Percentiles rank a stretch among this genome's conserved stretches.
Conservation (phyloP, 148 eudicot genomes). For the Rhododendron mucronatum region DNA sequence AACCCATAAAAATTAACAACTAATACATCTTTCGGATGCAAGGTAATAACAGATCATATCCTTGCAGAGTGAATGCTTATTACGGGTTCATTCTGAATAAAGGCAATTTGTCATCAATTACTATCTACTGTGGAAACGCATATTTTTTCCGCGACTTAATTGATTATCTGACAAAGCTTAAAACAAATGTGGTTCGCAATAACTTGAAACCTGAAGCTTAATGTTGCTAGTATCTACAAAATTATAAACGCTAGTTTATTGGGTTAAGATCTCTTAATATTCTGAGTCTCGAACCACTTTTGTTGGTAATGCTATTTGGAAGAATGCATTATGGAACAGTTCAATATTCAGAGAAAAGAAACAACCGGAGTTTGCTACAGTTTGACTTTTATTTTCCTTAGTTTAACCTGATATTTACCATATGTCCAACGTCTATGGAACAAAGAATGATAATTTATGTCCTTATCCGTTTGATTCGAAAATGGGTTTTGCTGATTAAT, state of each 20-base stretch:
- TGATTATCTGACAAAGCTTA: no score
- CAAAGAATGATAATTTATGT: background rate
- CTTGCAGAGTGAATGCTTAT: background rate
- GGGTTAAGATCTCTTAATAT: no score
- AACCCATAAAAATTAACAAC: background rate
- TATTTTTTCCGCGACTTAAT: no score
- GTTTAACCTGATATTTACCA: background rate
- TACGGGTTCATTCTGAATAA: background rate
- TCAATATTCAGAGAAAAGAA: background rate
- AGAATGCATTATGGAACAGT: no score
- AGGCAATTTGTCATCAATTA: background rate
- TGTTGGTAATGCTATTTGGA: no score
- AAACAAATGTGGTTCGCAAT: no score
- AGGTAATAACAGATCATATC: background rate
- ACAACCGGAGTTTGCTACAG: background rate
- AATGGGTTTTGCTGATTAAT: background rate
- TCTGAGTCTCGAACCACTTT: no score
- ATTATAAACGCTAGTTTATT: background rate
- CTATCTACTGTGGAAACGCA: background rate
- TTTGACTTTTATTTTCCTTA: background rate
- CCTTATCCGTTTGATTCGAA: background rate
- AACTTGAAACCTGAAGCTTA: background rate
- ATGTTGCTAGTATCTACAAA: background rate
- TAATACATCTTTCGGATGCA: background rate
- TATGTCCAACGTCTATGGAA: background rate